Conservation (phyloP, 73 alveolate species). For the Paramecium tetraurelia region DNA sequence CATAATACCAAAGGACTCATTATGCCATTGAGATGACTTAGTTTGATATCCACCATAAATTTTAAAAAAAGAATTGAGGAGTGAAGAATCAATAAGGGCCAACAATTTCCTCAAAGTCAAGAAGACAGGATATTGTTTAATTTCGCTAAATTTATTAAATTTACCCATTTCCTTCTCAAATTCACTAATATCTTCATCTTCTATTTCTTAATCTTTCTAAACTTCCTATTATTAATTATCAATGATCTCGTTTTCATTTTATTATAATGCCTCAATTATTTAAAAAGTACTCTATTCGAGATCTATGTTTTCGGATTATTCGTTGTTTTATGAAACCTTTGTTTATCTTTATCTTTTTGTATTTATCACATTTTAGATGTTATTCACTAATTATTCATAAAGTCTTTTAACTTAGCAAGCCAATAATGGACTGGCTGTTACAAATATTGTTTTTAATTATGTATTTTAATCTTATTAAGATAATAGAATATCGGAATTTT, state of each 20-base stretch:
- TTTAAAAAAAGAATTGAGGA: conserved; percentile 76
- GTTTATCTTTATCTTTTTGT: conserved; percentile 38
- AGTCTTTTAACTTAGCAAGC: conserved; percentile 83
- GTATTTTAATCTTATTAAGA: conserved; percentile 38
- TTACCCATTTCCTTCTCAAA: conserved; percentile 59
- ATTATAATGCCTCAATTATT: conserved; percentile 8
- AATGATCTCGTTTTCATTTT: neutral
- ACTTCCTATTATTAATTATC: neutral
- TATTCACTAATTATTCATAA: conserved; percentile 62
- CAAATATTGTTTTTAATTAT: conserved; percentile 69
- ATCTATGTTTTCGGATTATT: neutral
- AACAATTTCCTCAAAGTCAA: conserved; percentile 75
- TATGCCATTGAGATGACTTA: neutral
- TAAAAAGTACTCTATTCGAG: conserved; percentile 1
- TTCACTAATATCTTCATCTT: neutral
- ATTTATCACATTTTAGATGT: conserved; percentile 63
- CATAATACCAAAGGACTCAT: conserved; percentile 49
- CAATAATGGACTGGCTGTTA: conserved; percentile 87
- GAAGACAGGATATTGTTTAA: conserved; percentile 78
- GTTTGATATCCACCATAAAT: neutral
- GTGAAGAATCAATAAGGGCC: conserved; percentile 81
- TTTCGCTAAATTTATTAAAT: conserved; percentile 66
- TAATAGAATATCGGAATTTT: neutral
- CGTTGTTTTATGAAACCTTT: neutral
- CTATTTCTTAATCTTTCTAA: neutral